Conservation (phyloP, 2,329 filamentous ascomycete genomes). For the Penicillium sp. region DNA sequence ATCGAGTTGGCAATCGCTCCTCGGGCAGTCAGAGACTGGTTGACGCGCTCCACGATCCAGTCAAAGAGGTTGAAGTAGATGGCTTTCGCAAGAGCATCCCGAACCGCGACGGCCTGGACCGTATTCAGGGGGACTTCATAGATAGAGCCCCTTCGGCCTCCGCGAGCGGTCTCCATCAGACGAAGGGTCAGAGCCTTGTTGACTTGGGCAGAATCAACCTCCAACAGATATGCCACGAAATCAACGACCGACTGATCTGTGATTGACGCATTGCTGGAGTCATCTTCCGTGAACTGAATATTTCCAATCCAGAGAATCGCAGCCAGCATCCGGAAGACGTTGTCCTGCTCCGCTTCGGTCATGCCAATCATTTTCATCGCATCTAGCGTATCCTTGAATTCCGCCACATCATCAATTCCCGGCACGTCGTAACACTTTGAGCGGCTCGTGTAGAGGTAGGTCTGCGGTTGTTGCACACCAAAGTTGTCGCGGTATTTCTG, state of each 20-base stretch:
- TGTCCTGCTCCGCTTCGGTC: slow-evolving; percentile 83
- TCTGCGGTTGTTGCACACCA: slow-evolving; percentile 86
- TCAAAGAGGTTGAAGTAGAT: slow-evolving; percentile 98
- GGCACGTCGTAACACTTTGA: slow-evolving; percentile 95
- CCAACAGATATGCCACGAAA: slow-evolving; percentile 89
- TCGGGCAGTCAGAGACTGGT: slow-evolving; percentile 79
- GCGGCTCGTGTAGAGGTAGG: slow-evolving; percentile 89
- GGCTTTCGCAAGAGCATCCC: slow-evolving; percentile 90
- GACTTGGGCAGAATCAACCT: slow-evolving; percentile 78
- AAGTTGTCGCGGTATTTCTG: slow-evolving; percentile 82
- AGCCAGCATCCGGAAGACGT: slow-evolving; percentile 93
- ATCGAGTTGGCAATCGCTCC: slow-evolving; percentile 79
- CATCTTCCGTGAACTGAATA: slow-evolving; percentile 85
- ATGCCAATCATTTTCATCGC: slow-evolving; percentile 96
- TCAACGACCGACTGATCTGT: slow-evolving; percentile 88
- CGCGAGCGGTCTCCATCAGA: slow-evolving; percentile 72
- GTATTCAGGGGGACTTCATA: slow-evolving; percentile 81
- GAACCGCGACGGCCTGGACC: slow-evolving; percentile 80
- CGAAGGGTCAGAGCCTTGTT: slow-evolving; percentile 87
- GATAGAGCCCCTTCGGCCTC: slow-evolving; percentile 66
- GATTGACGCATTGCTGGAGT: slow-evolving; percentile 84
- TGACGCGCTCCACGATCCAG: slow-evolving; percentile 94
- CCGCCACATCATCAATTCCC: slow-evolving; percentile 87
- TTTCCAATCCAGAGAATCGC: slow-evolving; percentile 94
- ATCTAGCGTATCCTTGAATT: slow-evolving; percentile 86